phyloP scores from a whole-genome alignment of 495 filamentous ascomycete genomes.

The Talaromyces ruber region DNA sequence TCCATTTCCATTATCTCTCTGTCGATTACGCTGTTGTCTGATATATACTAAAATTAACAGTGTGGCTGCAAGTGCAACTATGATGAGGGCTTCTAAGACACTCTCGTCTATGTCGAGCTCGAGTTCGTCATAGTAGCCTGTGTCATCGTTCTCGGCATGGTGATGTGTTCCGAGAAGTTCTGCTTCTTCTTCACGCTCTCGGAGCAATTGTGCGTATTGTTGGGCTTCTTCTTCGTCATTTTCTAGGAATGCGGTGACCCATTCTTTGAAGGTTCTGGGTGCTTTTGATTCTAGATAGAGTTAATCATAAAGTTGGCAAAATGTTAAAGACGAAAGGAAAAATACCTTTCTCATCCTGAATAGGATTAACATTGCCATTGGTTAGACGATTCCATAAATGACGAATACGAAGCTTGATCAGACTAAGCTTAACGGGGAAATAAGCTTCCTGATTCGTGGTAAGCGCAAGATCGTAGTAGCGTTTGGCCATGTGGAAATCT shows the following conservation, averaged over 20 bases:
- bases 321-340: background rate
- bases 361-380: constrained; percentile 78
- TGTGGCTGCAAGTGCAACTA: constrained; percentile 65
- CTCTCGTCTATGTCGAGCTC: constrained; percentile 62
- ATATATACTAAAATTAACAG: constrained; percentile 76
- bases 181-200: constrained; percentile 49
- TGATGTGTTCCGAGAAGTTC: constrained; percentile 42
- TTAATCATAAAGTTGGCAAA: background rate
- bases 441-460: constrained; percentile 91
- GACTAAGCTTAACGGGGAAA: constrained; percentile 80
- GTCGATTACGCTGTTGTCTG: constrained; percentile 60
- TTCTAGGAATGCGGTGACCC: constrained; percentile 74
- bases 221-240: constrained; percentile 49
- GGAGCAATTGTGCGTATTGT: constrained; percentile 43
- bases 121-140: constrained; percentile 53
- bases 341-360: constrained; percentile 78
- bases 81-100: constrained; percentile 75
- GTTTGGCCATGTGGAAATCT: constrained; percentile 94
- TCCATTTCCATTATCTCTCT: constrained; percentile 25
- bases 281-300: constrained; percentile 48
- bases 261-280: constrained; percentile 69
- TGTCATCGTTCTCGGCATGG: constrained; percentile 37
- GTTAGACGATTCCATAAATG: constrained; percentile 93
- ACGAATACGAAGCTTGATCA: constrained; percentile 75
- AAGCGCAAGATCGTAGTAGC: constrained; percentile 87